Percentiles rank a stretch among this genome's conserved stretches.
These are phyloP conservation scores for Mycena galopus DNA, from an alignment of 768 basidiomycete genomes.

Conservation along the genomic window DNA sequence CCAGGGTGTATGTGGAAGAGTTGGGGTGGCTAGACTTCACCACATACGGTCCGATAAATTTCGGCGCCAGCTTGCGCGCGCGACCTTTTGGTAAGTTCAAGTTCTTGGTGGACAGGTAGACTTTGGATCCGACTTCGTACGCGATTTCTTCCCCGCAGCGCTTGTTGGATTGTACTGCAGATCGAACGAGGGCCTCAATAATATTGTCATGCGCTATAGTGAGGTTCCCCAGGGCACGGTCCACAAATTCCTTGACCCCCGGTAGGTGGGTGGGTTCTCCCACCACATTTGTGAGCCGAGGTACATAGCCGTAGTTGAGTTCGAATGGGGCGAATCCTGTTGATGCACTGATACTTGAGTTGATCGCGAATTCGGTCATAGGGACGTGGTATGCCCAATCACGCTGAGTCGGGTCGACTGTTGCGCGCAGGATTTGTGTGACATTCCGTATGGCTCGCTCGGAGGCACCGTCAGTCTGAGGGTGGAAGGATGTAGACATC, in stretches of 20 bases:
- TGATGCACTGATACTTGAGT: too few species aligned
- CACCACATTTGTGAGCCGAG: conserved; percentile 28
- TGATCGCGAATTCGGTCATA: too few species aligned
- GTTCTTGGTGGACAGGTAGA: conserved; percentile 6
- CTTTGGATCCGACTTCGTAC: not conserved
- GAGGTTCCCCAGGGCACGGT: not conserved
- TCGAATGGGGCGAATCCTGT: too few species aligned
- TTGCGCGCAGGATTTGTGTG: not conserved
- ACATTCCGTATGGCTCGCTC: not conserved
- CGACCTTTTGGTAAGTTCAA: not conserved
- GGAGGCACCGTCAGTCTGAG: not conserved
- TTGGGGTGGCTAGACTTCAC: too few species aligned
- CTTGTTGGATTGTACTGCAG: not conserved
- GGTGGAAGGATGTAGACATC: not conserved
- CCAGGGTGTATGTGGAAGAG: too few species aligned
- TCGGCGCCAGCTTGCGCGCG: not conserved
- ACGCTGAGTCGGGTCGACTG: conserved; percentile 37
- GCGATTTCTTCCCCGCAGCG: not conserved
- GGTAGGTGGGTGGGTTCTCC: not conserved
- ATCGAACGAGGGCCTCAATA: not conserved
- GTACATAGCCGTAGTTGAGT: too few species aligned
- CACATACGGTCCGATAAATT: not conserved
- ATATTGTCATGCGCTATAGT: not conserved
- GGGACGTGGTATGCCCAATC: conserved; percentile 44
- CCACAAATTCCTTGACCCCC: not conserved